Conservation (phyloP, 495 filamentous ascomycete genomes). For the Tuber magnatum region DNA sequence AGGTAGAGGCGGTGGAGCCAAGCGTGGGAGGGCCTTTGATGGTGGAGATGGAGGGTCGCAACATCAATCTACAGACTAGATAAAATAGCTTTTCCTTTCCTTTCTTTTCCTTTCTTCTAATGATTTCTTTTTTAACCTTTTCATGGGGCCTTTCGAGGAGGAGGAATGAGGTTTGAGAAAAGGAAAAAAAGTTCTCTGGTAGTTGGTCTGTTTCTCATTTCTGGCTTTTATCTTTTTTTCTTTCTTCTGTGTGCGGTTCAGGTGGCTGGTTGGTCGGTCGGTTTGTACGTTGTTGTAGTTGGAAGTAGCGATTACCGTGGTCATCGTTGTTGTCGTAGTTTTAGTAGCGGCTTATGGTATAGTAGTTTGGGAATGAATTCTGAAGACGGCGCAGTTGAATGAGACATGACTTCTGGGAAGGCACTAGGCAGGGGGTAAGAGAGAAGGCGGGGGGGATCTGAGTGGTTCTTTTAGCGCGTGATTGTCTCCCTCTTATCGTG, state of each 20-base stretch:
- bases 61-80: slow-evolving; percentile 24
- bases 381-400: neutral
- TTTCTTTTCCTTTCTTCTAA: slow-evolving; percentile 12
- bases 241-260: neutral
- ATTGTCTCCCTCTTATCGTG: neutral
- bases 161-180: slow-evolving; percentile 8
- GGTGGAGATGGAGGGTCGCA: slow-evolving; percentile 29
- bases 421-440: neutral
- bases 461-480: neutral
- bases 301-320: neutral
- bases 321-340: neutral
- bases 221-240: neutral
- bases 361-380: neutral
- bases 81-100: slow-evolving; percentile 13
- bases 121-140: slow-evolving; percentile 10
- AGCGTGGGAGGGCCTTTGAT: slow-evolving; percentile 10
- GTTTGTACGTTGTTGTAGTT: neutral
- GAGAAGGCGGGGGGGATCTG: neutral
- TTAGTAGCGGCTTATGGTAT: neutral
- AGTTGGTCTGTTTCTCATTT: neutral
- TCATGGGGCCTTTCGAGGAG: slow-evolving; percentile 8
- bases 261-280: neutral
- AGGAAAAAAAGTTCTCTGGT: neutral
- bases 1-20: slow-evolving; percentile 5
- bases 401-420: neutral